Conservation (phyloP, 2,329 filamentous ascomycete species). For the Diaporthe citri region DNA sequence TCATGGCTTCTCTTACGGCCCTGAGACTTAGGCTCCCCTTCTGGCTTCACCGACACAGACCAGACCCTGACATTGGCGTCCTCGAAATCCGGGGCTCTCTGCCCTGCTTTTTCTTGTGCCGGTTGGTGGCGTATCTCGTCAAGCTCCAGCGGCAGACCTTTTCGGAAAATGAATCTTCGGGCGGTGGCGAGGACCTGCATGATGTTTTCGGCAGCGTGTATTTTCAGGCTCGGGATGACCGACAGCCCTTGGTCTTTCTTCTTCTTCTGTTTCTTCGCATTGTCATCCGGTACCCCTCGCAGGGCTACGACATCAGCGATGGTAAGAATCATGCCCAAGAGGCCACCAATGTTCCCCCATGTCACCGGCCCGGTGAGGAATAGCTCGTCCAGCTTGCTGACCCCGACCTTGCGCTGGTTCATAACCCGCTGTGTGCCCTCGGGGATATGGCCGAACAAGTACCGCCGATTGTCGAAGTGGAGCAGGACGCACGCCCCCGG, state of each 20-base stretch:
- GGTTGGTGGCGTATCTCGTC: slow-evolving; percentile 73
- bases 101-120: slow-evolving; percentile 55
- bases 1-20: slow-evolving; percentile 57
- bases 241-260: slow-evolving; percentile 55
- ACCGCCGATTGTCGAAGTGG: slow-evolving; percentile 84
- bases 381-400: slow-evolving; percentile 78
- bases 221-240: slow-evolving; percentile 60
- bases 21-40: slow-evolving; percentile 43
- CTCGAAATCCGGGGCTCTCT: slow-evolving; percentile 76
- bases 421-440: slow-evolving; percentile 89
- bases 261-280: slow-evolving; percentile 58
- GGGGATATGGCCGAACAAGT: slow-evolving; percentile 84
- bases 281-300: slow-evolving; percentile 47
- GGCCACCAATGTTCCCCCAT: slow-evolving; percentile 83
- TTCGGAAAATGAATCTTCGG: slow-evolving; percentile 87
- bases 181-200: slow-evolving; percentile 85
- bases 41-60: slow-evolving; percentile 72
- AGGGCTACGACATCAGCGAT: slow-evolving; percentile 76
- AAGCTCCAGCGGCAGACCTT: slow-evolving; percentile 79
- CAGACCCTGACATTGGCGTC: slow-evolving; percentile 87
- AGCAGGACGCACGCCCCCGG: slow-evolving; percentile 82
- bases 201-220: slow-evolving; percentile 87
- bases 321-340: slow-evolving; percentile 88
- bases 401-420: slow-evolving; percentile 73
- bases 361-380: slow-evolving; percentile 84